Evolutionary conservation across 768 basidiomycete species (phyloP), one percentile per base, ranked within the genome.

Genomic region (Thelephora ganbajun): DNA sequence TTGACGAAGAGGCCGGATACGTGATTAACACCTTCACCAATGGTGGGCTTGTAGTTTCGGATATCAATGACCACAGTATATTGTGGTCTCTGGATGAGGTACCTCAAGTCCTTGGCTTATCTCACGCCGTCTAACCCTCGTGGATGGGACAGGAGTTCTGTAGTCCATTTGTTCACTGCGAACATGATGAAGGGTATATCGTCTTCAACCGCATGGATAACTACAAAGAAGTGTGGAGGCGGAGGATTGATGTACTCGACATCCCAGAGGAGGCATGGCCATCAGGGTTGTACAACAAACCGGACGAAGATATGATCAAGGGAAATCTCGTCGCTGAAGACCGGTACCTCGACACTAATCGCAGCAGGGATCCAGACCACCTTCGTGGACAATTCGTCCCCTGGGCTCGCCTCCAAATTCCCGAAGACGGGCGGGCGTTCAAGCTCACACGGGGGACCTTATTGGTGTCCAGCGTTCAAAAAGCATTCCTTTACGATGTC

Each of bases 161-260:
- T 23, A 71, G 72, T 33, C 53, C 57, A 9, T 72, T 67, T 43
- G 83, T 84, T 0, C 85, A 88, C 55, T 73, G 76, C 53, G 87
- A 89, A 60, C 89, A 86, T 52, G 76, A 67, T 12, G 63, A 71
- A 22, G 86, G 87, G 7, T 86, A 74, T 56, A 64, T 87, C 43
- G 63, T 88, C 43, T 83, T 86, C 57, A 80, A 87, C 55, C 73
- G 80, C 26, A 39, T 58, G 18, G 70, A 68, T 23, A 69, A 70
- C 7, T 56, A 63, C 51, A 81, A 81, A 52, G 87, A 90, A 58
- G 75, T 87, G 53, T 63, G n/a, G n/a, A n/a, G n/a, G n/a, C n/a
- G n/a, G n/a, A n/a, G n/a, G n/a, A n/a, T n/a, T n/a, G n/a, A n/a
- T 2, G 64, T 68, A 33, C 36, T 48, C 46, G n/a, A n/a, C n/a